phyloP scores from a whole-genome alignment of 768 basidiomycete species.

The Russula foetens region DNA sequence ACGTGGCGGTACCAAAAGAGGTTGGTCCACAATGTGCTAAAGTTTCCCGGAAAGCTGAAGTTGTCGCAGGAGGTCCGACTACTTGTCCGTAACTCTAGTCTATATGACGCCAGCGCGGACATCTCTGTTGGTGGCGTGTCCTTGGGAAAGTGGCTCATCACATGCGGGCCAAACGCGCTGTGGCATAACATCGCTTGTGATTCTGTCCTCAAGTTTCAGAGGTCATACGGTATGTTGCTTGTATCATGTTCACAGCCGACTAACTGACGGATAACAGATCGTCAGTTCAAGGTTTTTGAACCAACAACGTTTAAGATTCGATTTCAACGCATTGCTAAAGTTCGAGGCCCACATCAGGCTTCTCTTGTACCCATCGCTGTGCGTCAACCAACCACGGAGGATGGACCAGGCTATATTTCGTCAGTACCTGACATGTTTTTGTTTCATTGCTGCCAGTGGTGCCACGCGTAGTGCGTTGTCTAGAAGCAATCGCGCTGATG shows the following conservation, averaged over 20 bases:
- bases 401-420: neutral
- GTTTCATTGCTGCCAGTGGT: too few relatives aligned
- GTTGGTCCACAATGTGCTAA: neutral
- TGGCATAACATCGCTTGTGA: conserved; percentile 12
- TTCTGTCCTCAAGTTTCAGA: conserved; percentile 4
- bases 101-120: conserved; percentile 4
- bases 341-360: neutral
- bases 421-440: neutral
- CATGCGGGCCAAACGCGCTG: neutral
- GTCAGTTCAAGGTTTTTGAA: neutral
- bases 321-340: neutral
- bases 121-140: neutral
- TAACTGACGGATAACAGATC: neutral
- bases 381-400: neutral
- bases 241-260: too few relatives aligned
- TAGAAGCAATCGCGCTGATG: neutral
- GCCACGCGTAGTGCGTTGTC: too few relatives aligned
- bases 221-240: neutral
- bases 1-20: conserved; percentile 2
- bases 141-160: conserved; percentile 12
- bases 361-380: neutral
- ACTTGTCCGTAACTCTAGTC: conserved; percentile 1
- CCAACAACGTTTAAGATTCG: conserved; percentile 1
- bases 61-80: neutral
- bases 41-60: neutral